Evolutionary conservation across 352 stramenopile species (phyloP), one percentile per base, ranked within the genome.

Genomic region (Phytophthora aleatoria): DNA sequence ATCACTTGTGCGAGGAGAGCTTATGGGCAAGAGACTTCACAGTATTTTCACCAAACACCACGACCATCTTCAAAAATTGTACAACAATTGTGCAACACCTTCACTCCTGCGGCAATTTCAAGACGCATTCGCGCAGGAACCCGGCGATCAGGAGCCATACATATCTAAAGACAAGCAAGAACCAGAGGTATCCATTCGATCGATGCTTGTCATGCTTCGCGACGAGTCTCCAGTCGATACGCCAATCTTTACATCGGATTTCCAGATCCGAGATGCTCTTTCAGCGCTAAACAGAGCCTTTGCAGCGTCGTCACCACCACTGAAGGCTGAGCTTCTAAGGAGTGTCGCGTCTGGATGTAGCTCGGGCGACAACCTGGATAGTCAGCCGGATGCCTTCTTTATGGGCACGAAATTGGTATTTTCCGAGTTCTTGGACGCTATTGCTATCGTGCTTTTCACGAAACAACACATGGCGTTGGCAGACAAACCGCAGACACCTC

Each of bases 371-470:
- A 42, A 12, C 33, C 20, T 39, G 7, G 50, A 67, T 26, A 43
- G 6, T 3, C 36, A 69, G n/a, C 33, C 81, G 11, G 81, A 87
- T 52, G 72, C 73, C 13, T 92, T 88, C 62, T 77, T 87, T 42
- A 60, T 81, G 10, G 69, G 80, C 42, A 71, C 66, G n/a, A 55
- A 57, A 39, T 53, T 90, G 7, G 64, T 85, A 1, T 90, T 81
- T 60, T 83, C 79, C 13, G 77, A 90, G 49, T 89, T 88, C 61
- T 36, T 84, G 15, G 81, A 90, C 42, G 71, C 76, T 4, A 43
- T 91, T 30, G 81, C 72, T 1, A 69, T 74, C 51, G 64, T 86
- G n/a, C 61, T 86, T 6, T 83, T 76, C 48, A 67, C 68, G 2
- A 83, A 81, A 26, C 77, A 87, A 56, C 50, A 71, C 10, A 33